Evolutionary conservation across 2,329 filamentous ascomycete species (phyloP), one percentile per base, ranked within the genome.

Genomic region (Cryoendolithus antarcticus): DNA sequence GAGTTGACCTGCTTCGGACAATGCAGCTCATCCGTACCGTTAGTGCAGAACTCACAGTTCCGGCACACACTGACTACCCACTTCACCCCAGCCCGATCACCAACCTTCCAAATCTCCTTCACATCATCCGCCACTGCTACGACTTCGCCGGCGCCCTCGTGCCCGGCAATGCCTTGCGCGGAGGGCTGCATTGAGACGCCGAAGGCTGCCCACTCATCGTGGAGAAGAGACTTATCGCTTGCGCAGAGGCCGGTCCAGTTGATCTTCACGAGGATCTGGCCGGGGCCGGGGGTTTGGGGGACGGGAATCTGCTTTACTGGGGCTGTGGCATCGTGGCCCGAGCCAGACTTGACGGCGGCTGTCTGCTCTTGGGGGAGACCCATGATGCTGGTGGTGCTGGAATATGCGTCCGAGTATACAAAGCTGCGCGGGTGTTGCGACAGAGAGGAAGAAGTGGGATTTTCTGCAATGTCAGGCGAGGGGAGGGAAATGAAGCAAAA

Each of bases 191-290:
- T 61, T 2, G 32, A 41, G 30, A 59, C 39, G 1, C 57, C 56
- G 10, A 50, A 51, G 10, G 39, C 31, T 9, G 42, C 40, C 59
- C 57, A 62, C 44, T 62, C 59, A 41, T 63, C 60, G 29, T 56
- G 52, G 2, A 62, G 40, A 0, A 63, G 49, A 6, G 52, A 55
- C 32, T 62, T 61, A 43, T 60, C 57, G 6, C 48, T 51, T 8
- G 53, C 57, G 39, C 57, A 59, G 19, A 60, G 49, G 32, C 40
- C 43, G 21, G 49, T 51, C 50, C 55, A 59, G 38, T 58, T 58
- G 40, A 60, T 56, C 32, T 58, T 59, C 34, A 59, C 56, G 28
- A 60, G 48, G 34, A 59, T 58, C 41, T 60, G 53, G 11, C 51
- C 50, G n/a, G 56, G 53, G 2, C 46, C 51, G 4, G 52, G 53